These are phyloP conservation scores for Entonaema liquescens DNA, from an alignment of 495 filamentous ascomycete species.

Conservation along the genomic window DNA sequence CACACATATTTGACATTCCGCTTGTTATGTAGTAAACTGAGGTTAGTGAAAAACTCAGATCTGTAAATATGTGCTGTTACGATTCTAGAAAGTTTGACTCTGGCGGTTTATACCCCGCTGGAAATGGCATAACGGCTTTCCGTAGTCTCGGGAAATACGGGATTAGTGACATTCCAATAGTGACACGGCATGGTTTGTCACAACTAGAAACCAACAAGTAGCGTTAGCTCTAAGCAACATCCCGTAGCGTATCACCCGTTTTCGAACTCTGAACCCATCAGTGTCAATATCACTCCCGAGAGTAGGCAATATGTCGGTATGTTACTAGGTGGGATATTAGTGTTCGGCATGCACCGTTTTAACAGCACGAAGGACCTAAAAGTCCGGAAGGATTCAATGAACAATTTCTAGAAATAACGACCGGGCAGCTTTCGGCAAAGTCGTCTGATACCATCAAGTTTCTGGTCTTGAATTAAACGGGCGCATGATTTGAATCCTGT, in stretches of 20 bases:
- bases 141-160: constrained; percentile 16
- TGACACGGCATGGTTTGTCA: constrained; percentile 1
- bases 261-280: constrained; percentile 3
- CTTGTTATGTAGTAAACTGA: neutral
- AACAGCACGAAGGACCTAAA: neutral
- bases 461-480: neutral
- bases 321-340: neutral
- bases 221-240: constrained; percentile 1
- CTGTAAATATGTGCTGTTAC: constrained; percentile 7
- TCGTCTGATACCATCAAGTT: neutral
- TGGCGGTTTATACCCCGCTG: constrained; percentile 4
- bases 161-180: constrained; percentile 24
- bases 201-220: neutral
- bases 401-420: neutral
- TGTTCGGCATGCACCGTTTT: neutral
- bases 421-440: neutral
- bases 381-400: neutral
- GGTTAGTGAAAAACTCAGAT: neutral
- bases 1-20: neutral
- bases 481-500: neutral
- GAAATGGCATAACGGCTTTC: constrained; percentile 3
- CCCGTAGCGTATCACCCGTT: constrained; percentile 10
- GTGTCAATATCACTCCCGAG: neutral
- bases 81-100: neutral
- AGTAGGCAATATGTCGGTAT: neutral